A percentile compares a stretch with the other conserved stretches of the same genome.
Evolutionary conservation across 352 stramenopile species (phyloP).

Genomic region (Phytophthora chlamydospora): DNA sequence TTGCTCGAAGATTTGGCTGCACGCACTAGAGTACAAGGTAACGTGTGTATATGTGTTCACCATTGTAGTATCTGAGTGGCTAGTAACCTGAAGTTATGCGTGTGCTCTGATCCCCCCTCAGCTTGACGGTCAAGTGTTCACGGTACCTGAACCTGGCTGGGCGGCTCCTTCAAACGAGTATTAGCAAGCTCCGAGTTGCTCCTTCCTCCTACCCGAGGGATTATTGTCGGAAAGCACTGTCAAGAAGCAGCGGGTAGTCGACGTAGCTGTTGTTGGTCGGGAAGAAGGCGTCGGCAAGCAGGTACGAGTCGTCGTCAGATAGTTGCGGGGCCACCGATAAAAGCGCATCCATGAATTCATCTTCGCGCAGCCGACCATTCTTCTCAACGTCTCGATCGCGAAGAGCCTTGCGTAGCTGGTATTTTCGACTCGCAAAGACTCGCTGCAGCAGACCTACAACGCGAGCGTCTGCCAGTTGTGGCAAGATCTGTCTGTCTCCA

Average conservation of each 20-base stretch:
- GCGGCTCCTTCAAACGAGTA: conserved; percentile 49
- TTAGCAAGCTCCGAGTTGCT: conserved; percentile 19
- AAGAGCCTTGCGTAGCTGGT: conserved; percentile 71
- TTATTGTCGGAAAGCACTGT: conserved; percentile 62
- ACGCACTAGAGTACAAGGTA: conserved; percentile 90
- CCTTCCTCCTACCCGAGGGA: neutral
- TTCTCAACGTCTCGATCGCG: conserved; percentile 65
- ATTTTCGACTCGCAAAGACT: conserved; percentile 68
- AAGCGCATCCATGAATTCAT: conserved; percentile 82
- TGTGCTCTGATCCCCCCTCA: conserved; percentile 26
- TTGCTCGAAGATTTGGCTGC: conserved; percentile 88
- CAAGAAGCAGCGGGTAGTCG: conserved; percentile 72
- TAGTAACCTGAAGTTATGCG: conserved; percentile 24
- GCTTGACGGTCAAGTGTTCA: conserved; percentile 75
- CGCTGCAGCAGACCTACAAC: conserved; percentile 57
- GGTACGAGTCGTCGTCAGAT: conserved; percentile 76
- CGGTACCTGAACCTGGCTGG: conserved; percentile 66
- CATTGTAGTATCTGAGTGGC: too few species aligned
- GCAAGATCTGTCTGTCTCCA: conserved; percentile 6
- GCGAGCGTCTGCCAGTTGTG: conserved; percentile 23
- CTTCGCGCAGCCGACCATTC: conserved; percentile 60
- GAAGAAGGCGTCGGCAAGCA: conserved; percentile 75
- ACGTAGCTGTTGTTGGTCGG: conserved; percentile 73
- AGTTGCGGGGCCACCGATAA: conserved; percentile 60
- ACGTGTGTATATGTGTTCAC: neutral